Conservation (phyloP, 768 basidiomycete genomes). For the Xanthoconium purpureum region DNA sequence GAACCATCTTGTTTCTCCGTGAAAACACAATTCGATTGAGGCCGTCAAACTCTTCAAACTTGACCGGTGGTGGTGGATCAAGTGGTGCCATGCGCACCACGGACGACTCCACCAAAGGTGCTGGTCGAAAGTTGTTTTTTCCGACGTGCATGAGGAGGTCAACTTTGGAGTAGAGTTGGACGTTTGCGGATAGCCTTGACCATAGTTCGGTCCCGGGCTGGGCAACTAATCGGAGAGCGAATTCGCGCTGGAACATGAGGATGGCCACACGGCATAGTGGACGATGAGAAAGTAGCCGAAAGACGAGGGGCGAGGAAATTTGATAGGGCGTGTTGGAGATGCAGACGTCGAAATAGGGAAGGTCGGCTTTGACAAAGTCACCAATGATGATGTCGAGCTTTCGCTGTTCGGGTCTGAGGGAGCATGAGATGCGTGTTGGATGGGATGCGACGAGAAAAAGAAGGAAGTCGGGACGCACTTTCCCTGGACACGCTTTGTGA, state of each 20-base stretch:
- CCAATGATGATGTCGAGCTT: slow-evolving; percentile 95
- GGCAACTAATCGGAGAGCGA: slow-evolving; percentile 89
- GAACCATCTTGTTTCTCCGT: slow-evolving; percentile 84
- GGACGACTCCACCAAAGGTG: slow-evolving; percentile 90
- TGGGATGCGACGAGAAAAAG: not conserved
- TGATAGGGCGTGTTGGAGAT: slow-evolving; percentile 99
- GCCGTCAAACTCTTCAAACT: slow-evolving; percentile 98
- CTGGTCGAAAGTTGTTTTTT: slow-evolving; percentile 95
- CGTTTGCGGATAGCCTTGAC: slow-evolving; percentile 94
- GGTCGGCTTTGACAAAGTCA: slow-evolving; percentile 96
- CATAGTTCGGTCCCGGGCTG: slow-evolving; percentile 80
- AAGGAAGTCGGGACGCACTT: slow-evolving; percentile 61
- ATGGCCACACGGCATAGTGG: slow-evolving; percentile 92
- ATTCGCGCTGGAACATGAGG: slow-evolving; percentile 99
- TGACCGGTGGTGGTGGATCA: slow-evolving; percentile 93
- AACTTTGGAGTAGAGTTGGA: slow-evolving; percentile 95
- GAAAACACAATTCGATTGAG: slow-evolving; percentile 88
- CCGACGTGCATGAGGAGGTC: slow-evolving; percentile 95
- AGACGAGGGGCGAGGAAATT: slow-evolving; percentile 96
- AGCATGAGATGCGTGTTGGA: not conserved
- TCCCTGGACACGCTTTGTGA: slow-evolving; percentile 96
- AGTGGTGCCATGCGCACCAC: slow-evolving; percentile 89
- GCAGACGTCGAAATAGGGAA: slow-evolving; percentile 98
- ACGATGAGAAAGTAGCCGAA: slow-evolving; percentile 93
- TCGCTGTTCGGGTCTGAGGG: slow-evolving; percentile 82